A percentile compares a stretch with the other conserved stretches of the same genome.
Evolutionary conservation across 2,329 filamentous ascomycete species (phyloP).

Genomic region (Knoxdaviesia capensis): DNA sequence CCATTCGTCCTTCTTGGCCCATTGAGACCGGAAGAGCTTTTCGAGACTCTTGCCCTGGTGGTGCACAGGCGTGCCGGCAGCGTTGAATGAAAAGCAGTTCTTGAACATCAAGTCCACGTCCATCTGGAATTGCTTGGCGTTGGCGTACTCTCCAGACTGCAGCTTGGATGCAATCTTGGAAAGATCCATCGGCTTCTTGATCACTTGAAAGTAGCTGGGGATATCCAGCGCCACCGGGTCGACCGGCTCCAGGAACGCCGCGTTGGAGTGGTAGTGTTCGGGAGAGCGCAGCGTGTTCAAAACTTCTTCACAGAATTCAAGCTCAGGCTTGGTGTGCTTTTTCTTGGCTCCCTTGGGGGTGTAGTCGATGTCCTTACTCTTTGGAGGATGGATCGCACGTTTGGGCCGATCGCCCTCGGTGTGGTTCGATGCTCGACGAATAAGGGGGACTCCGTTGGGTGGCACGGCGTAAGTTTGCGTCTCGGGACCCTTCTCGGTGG

Average conservation of each 20-base stretch:
- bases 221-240: slow-evolving; percentile 90
- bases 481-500: slow-evolving; percentile 23
- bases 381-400: slow-evolving; percentile 80
- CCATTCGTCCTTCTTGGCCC: slow-evolving; percentile 65
- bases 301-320: slow-evolving; percentile 76
- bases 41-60: slow-evolving; percentile 52
- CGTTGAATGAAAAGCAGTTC: slow-evolving; percentile 88
- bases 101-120: slow-evolving; percentile 68
- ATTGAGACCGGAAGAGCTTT: slow-evolving; percentile 52
- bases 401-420: slow-evolving; percentile 66
- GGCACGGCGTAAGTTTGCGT: slow-evolving; percentile 48
- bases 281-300: slow-evolving; percentile 57
- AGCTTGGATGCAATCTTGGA: slow-evolving; percentile 64
- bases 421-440: slow-evolving; percentile 67
- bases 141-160: slow-evolving; percentile 58
- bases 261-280: slow-evolving; percentile 47
- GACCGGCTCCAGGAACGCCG: slow-evolving; percentile 64
- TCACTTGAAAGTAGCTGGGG: slow-evolving; percentile 76
- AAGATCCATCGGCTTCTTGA: slow-evolving; percentile 95
- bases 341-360: slow-evolving; percentile 60
- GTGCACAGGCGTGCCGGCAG: slow-evolving; percentile 51
- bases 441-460: slow-evolving; percentile 58
- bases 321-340: slow-evolving; percentile 73
- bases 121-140: slow-evolving; percentile 65
- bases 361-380: slow-evolving; percentile 81